Evolutionary conservation across 2,329 filamentous ascomycete species (phyloP), one percentile per base, ranked within the genome.

Genomic region (Didymellaceae sp.): DNA sequence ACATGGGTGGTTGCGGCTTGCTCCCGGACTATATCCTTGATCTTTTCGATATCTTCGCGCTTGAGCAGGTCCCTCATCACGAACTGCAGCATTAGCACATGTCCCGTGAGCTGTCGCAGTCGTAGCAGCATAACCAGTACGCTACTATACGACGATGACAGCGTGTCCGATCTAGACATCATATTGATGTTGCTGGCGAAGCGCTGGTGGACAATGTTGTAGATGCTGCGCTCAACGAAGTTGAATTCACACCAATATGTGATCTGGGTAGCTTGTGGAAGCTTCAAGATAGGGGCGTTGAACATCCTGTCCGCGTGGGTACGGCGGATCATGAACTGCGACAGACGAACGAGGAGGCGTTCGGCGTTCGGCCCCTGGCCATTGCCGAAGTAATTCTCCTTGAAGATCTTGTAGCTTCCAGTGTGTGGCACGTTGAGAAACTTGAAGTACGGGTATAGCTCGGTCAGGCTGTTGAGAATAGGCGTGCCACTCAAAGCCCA

Each of bases 281-380:
- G 72, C 7, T 77, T 79, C 13, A 86, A 63, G 1, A 87, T 78
- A 0, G 81, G 79, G 0, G 75, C 70, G 1, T 77, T 74, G 52
- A 86, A 81, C 13, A 86, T 72, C 8, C 57, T 46, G 30, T 83
- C 80, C 1, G 68, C 66, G 63, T 85, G 82, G 0, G 82, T 85
- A 5, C 82, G 75, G 5, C 83, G 74, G 13, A 82, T 75, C 78
- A 86, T 82, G 44, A 82, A 77, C 50, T 70, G 74, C 1, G 65
- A 60, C 0, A 79, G 63, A 5, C 75, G 71, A 1, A 68, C 64
- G 2, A 71, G 57, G 0, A 79, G 65, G 3, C 72, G 68, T 28
- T 73, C 66, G 0, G 57, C 55, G 13, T 65, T 67, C 5, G 74
- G 70, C 0, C 63, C 43, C 9, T 67, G 48, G 2, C 61, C 58